Evolutionary conservation across 495 filamentous ascomycete species (phyloP), one percentile per base, ranked within the genome.

Genomic region (Podospora pseudocomata): DNA sequence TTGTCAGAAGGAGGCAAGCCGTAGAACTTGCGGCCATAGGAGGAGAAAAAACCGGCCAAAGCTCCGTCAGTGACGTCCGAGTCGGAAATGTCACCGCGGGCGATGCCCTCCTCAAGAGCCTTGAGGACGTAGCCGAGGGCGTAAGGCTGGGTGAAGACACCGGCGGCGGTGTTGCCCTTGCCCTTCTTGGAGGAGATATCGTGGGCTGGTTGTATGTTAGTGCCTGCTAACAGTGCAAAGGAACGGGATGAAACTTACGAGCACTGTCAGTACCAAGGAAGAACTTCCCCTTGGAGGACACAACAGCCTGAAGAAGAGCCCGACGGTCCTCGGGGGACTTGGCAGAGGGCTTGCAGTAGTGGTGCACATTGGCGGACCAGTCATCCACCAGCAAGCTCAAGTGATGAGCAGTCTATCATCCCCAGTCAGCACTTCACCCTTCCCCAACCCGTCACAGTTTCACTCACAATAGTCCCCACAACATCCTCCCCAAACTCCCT

Each of bases 141-240:
- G 73, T 88, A 92, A n/a, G 91, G 90, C 77, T 97, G 93, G 7
- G 93, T 97, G 80, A 96, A 97, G 6, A 94, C 90, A 27, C 94
- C 93, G 4, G 91, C 92, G 5, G 92, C 91, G n/a, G 80, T 79
- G 85, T 90, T 66, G 53, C 84, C 86, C n/a, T 77, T 80, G 34
- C 84, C 87, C 66, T 87, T 85, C 82, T 97, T 97, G 62, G 90
- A 87, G 16, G 78, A 75, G 16, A 89, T 85, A 9, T 89, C 88
- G 80, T 97, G 94, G 26, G 94, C 94, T 34, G 90, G 2, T 49
- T 28, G 20, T 3, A 2, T 53, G 26, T 61, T 6, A 28, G 16
- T 18, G 65, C 1, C 26, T 28, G 0, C 39, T n/a, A 27, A 58
- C 85, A 87, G 74, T 92, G 90, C 84, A 83, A 63, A 68, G 73